Base-by-base conservation (phyloP, 1,284 basidiomycete genomes). In the Trichosporon faecale region DNA sequence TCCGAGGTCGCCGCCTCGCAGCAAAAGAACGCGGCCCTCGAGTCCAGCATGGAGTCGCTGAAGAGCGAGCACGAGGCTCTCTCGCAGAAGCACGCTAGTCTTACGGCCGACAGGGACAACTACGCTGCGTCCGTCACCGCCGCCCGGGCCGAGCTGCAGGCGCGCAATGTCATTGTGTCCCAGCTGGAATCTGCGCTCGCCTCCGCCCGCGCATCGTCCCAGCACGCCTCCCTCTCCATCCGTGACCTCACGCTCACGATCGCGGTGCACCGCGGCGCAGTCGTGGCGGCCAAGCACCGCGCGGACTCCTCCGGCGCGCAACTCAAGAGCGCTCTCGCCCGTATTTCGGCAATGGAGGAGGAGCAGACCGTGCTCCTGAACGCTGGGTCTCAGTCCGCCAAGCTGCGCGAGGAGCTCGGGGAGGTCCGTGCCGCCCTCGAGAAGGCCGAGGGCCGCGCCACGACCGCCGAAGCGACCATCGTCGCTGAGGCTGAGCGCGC, bases 361-460 rank as follows among this genome's bases (percentile, higher is more conserved):
- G 69, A 70, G 57, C 67, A 67, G 57, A n/a, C 49, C 16, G 49
- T 37, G 1, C 69, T 67, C 0, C 49, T 72, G 1, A 49, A 70
- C 9, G 66, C 68, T 31, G 31, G 27, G 0, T 63, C 52, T 0
- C 12, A 44, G 16, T 49, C 33, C 12, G 23, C n/a, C 6, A 27
- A 44, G 7, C 35, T 70, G 14, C 72, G 65, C n/a, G 60, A 60
- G 40, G 65, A 70, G 44, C 68, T 72, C 49, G 71, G 64, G 8
- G 14, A 61, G 2, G 27, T 65, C 9, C 66, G 64, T 2, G 21
- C 16, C 5, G 63, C 63, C 2, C 63, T 70, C 7, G 18, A 27
- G 6, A 11, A 25, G 12, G 33, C 49, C 16, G 61, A 70, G 44
- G 27, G 16, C 5, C 61, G 35, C 27, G 35, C 49, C 12, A 6